Base-by-base conservation (phyloP, 106 monocot species). In the Dioscorea dumetorum region DNA sequence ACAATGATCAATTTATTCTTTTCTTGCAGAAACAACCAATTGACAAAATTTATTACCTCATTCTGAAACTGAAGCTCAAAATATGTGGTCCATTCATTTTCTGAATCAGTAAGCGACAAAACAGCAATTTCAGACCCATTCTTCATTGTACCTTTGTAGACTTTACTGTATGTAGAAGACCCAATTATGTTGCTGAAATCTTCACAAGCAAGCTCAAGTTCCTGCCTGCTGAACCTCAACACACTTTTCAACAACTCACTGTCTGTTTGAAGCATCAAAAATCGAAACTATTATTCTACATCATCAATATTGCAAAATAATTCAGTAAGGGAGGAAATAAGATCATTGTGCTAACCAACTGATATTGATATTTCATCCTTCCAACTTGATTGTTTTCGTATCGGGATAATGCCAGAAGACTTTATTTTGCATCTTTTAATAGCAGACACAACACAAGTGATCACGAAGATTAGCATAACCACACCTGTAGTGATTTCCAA, bases 131-230 rank as follows among this genome's bases (percentile, higher is more conserved):
- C 97, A 62, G 78, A 62, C 17, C 92, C 92, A 70, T 83, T 72
- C 65, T 83, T 83, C 78, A 97, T 66, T 50, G 78, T 97, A 20
- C 97, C 95, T 79, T 97, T 97, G 41, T 89, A 97, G 24, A 97
- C 78, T 58, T 75, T 60, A 63, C 70, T 89, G 18, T 87, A 76
- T 49, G 80, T 59, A 67, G 86, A 89, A 67, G 91, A 89, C 11
- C 97, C 86, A 49, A 97, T 97, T 48, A 97, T 91, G 58, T 97
- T 97, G 74, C 97, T 97, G 70, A 97, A 97, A 77, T 92, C 97
- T 78, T 92, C 97, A 69, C 97, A 97, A 33, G 97, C 91, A 67
- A 76, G 74, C 73, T 91, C 91, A 69, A 97, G 88, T 57, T 86
- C 86, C 41, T 83, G 82, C 10, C 84, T 75, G 41, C 77, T 97